Conservation (phyloP, 441 rosid genomes). For the Eugenia klotzschiana region DNA sequence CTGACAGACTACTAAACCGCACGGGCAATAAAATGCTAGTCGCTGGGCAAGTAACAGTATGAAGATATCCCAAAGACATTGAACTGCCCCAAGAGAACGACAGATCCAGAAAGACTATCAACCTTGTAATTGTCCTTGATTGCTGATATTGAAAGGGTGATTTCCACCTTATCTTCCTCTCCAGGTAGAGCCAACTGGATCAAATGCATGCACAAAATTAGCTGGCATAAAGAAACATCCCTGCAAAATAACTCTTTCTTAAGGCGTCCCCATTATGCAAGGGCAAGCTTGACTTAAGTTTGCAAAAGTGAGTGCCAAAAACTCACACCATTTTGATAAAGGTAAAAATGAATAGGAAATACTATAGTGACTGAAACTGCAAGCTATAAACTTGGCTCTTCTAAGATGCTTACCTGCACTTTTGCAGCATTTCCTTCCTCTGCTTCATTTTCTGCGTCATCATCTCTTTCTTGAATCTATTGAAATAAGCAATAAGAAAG, state of each 20-base stretch:
- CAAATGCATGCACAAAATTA: neutral
- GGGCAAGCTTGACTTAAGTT: neutral
- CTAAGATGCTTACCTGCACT: conserved; percentile 23
- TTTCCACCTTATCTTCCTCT: conserved; percentile 21
- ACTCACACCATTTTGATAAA: neutral
- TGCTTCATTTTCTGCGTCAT: conserved; percentile 12
- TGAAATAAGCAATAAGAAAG: neutral
- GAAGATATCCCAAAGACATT: neutral
- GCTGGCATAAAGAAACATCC: neutral
- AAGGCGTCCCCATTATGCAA: neutral
- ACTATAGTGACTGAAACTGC: neutral
- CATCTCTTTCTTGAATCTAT: conserved; percentile 16
- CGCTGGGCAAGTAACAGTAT: neutral
- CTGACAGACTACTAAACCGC: neutral
- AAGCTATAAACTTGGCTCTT: neutral
- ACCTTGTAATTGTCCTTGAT: conserved; percentile 66
- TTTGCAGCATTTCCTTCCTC: conserved; percentile 26
- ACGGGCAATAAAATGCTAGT: neutral
- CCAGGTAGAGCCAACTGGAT: conserved; percentile 18
- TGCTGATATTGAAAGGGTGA: conserved; percentile 44
- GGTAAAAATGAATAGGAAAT: neutral
- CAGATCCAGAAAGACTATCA: neutral
- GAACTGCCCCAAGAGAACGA: neutral
- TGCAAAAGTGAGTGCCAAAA: neutral
- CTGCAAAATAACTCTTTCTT: neutral